Conservation (phyloP, 2,329 filamentous ascomycete species). For the Ceratocystis huliohia region DNA sequence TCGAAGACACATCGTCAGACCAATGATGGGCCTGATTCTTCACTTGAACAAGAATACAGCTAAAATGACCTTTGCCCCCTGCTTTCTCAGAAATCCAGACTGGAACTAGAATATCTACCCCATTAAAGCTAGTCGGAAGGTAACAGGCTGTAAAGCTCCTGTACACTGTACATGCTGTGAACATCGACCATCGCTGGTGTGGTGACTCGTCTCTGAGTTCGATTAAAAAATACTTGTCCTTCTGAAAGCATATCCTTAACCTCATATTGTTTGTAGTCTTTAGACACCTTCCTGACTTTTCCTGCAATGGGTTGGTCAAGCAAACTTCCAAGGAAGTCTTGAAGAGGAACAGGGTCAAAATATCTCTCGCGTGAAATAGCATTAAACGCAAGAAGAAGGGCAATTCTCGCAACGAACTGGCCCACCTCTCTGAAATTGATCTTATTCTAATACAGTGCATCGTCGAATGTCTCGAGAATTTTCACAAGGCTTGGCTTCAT, state of each 20-base stretch:
- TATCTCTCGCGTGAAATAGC: not conserved
- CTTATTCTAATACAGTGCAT: not conserved
- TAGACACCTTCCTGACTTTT: not conserved
- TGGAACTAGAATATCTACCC: too few relatives aligned
- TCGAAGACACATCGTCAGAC: not conserved
- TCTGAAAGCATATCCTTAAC: not conserved
- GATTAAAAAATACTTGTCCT: not conserved
- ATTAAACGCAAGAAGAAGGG: not conserved
- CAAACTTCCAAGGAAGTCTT: not conserved
- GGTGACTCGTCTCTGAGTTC: not conserved
- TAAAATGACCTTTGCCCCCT: not conserved
- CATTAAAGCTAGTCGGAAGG: too few relatives aligned
- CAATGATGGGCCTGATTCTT: not conserved
- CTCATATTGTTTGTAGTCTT: not conserved
- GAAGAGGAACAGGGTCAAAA: not conserved
- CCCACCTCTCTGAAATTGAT: not conserved
- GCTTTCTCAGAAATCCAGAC: fast-evolving
- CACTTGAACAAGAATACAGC: not conserved
- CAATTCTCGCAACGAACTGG: not conserved
- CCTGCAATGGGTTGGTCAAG: not conserved
- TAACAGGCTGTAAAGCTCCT: too few relatives aligned
- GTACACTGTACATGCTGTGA: not conserved
- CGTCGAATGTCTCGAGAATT: not conserved
- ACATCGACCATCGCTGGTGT: not conserved
- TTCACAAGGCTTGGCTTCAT: not conserved